phyloP scores from a whole-genome alignment of 257 asterid genomes.

The Haberlea rhodopensis region DNA sequence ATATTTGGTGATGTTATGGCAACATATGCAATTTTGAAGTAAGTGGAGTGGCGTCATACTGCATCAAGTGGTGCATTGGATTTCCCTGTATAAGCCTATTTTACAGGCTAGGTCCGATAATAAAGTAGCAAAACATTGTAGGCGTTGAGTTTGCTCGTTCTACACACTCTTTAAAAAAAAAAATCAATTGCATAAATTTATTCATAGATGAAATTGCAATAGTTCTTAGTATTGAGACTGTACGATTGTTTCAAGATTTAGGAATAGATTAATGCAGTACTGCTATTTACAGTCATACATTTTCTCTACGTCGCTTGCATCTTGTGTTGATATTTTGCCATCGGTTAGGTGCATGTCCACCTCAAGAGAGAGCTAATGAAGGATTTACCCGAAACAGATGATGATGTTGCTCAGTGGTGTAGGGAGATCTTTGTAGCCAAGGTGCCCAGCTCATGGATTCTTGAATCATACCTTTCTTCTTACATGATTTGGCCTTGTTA shows the following conservation, averaged over 20 bases:
- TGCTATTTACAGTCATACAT: neutral
- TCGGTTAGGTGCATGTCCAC: conserved; percentile 80
- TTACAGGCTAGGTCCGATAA: neutral
- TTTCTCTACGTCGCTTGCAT: neutral
- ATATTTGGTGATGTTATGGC: conserved; percentile 10
- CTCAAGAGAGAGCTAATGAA: conserved; percentile 74
- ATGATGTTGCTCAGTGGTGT: conserved; percentile 90
- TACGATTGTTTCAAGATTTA: neutral
- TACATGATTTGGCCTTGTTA: neutral
- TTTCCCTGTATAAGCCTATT: neutral
- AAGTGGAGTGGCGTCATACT: neutral
- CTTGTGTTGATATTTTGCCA: conserved; percentile 8
- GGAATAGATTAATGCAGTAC: neutral
- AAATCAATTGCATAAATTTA: neutral
- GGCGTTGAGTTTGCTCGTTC: neutral
- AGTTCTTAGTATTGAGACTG: neutral
- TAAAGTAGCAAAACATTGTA: conserved; percentile 8
- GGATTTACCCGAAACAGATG: conserved; percentile 80
- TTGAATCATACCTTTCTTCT: neutral
- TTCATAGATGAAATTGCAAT: neutral
- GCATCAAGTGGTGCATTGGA: neutral
- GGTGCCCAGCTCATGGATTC: conserved; percentile 36
- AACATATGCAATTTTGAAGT: neutral
- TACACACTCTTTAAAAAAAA: no score
- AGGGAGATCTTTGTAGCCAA: conserved; percentile 70